Conservation (phyloP, 2,329 filamentous ascomycete genomes). For the Curvularia hawaiiensis region DNA sequence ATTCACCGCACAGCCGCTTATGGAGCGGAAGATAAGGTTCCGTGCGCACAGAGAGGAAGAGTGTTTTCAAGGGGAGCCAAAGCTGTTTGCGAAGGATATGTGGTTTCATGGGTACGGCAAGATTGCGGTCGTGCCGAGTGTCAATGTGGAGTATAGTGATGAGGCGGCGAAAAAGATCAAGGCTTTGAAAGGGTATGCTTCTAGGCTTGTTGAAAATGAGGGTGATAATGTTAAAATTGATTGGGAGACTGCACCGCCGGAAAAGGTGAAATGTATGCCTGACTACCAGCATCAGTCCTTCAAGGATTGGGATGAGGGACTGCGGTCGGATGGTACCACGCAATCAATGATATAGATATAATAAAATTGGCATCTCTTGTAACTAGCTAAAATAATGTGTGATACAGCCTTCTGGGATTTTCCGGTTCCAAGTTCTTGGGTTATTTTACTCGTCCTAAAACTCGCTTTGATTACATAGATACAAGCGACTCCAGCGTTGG, state of each 20-base stretch:
- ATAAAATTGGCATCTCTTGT: background rate
- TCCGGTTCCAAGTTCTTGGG: background rate
- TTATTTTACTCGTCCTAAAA: background rate
- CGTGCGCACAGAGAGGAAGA: slow-evolving; percentile 50
- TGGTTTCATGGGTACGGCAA: slow-evolving; percentile 50
- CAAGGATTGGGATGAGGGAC: slow-evolving; percentile 17
- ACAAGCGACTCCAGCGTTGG: background rate
- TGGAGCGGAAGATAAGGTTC: slow-evolving; percentile 54
- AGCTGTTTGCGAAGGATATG: slow-evolving; percentile 63
- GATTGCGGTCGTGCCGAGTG: slow-evolving; percentile 61
- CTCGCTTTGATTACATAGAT: background rate
- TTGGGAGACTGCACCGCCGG: slow-evolving; percentile 54
- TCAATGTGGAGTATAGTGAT: slow-evolving; percentile 62
- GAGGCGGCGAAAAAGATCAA: slow-evolving; percentile 55
- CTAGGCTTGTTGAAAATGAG: slow-evolving; percentile 41
- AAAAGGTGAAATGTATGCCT: slow-evolving; percentile 57
- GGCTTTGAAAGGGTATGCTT: slow-evolving; percentile 56
- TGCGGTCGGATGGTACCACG: background rate
- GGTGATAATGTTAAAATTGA: slow-evolving; percentile 45
- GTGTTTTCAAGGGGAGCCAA: slow-evolving; percentile 61
- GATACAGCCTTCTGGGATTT: background rate
- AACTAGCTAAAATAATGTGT: background rate
- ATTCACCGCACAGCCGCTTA: slow-evolving; percentile 56
- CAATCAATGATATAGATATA: background rate
- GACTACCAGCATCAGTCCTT: slow-evolving; percentile 20